Evolutionary conservation across 345 rosid genomes (phyloP).

Genomic region (Eucalyptus erythrocorys): DNA sequence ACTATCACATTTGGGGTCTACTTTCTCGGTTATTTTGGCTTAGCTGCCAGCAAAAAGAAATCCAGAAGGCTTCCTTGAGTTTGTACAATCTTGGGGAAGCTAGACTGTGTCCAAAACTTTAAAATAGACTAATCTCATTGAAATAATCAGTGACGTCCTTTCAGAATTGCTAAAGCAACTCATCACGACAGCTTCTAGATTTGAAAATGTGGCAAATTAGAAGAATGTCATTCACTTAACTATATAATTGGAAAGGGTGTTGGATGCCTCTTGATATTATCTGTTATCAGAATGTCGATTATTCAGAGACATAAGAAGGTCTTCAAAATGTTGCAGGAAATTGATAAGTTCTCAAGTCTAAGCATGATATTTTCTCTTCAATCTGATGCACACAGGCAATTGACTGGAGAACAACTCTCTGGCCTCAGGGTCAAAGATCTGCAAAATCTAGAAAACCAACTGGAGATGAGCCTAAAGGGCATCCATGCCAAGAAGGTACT

Average conservation of each 20-base stretch:
- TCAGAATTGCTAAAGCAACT: background rate
- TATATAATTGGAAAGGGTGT: background rate
- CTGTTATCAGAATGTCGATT: background rate
- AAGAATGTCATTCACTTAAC: background rate
- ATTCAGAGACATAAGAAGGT: background rate
- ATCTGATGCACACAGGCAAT: conserved; percentile 24
- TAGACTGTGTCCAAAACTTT: background rate
- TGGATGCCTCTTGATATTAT: background rate
- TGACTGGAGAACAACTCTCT: conserved; percentile 76
- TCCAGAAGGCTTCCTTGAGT: background rate
- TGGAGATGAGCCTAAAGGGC: conserved; percentile 44
- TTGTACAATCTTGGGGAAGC: background rate
- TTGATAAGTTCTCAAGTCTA: background rate
- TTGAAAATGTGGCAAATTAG: background rate
- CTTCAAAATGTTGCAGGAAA: background rate
- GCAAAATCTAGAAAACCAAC: conserved; percentile 43
- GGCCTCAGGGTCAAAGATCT: conserved; percentile 37
- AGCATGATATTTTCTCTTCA: background rate
- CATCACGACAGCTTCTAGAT: background rate
- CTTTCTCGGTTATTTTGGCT: background rate
- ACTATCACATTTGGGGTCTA: background rate
- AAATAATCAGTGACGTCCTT: background rate
- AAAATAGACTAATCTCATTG: background rate
- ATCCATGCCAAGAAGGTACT: conserved; percentile 53
- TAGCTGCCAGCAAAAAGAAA: background rate